A percentile compares a stretch with the other conserved stretches of the same genome.
phyloP scores from a whole-genome alignment of 441 rosid species.

The Theobroma grandiflorum region DNA sequence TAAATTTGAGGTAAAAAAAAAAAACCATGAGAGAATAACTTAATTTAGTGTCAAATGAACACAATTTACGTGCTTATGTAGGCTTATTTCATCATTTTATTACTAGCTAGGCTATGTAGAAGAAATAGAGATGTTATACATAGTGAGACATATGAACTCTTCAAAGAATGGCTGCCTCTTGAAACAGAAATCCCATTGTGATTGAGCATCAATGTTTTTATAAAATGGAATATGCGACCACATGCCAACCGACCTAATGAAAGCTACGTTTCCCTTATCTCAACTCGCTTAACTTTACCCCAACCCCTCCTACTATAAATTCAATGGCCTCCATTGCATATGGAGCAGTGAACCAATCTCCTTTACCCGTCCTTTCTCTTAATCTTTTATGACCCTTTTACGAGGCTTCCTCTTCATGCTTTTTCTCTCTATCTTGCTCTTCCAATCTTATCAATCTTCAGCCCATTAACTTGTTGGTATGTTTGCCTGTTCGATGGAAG shows the following conservation, averaged over 20 bases:
- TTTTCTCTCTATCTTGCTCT: background rate
- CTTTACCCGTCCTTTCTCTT: background rate
- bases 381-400: background rate
- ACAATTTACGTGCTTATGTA: too few species aligned
- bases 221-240: background rate
- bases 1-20: too few species aligned
- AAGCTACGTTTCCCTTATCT: background rate
- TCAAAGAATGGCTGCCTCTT: background rate
- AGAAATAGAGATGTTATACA: background rate
- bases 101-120: background rate
- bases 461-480: background rate
- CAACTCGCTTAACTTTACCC: background rate
- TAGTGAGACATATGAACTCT: background rate
- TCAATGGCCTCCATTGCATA: background rate
- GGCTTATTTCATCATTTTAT: background rate
- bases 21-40: background rate
- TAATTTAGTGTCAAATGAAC: too few species aligned
- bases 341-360: background rate
- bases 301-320: conserved; percentile 1
- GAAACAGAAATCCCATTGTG: background rate
- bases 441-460: conserved; percentile 8
- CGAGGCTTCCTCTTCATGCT: background rate
- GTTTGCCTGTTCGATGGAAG: conserved; percentile 8
- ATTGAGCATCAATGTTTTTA: background rate
- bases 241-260: conserved; percentile 6